Percentiles rank a stretch among this genome's conserved stretches.
These are phyloP conservation scores for Bullera alba DNA, from an alignment of 768 basidiomycete species.

Conservation along the genomic window DNA sequence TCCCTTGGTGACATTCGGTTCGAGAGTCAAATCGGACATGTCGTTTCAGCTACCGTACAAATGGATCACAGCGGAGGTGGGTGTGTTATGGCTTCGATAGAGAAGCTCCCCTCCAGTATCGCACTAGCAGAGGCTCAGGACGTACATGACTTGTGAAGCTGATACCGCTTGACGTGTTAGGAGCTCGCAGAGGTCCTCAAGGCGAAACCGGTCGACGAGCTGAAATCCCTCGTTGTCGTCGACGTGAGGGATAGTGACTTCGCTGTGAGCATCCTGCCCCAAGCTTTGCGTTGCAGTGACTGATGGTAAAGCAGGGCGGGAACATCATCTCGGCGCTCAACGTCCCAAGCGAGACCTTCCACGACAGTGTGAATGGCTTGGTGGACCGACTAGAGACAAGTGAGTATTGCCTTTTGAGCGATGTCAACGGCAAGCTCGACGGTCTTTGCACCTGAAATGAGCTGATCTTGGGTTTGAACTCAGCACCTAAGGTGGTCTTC, in stretches of 20 bases:
- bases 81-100: no score
- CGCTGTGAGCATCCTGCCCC: constrained; percentile 33
- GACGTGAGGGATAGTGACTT: constrained; percentile 45
- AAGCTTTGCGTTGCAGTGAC: not conserved
- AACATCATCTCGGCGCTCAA: constrained; percentile 43
- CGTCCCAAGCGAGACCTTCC: constrained; percentile 35
- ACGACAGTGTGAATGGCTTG: constrained; percentile 34
- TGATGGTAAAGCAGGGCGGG: constrained; percentile 26
- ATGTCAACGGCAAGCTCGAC: not conserved
- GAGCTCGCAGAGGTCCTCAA: constrained; percentile 42
- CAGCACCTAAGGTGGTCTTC: constrained; percentile 41
- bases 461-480: not conserved
- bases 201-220: constrained; percentile 12
- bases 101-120: no score
- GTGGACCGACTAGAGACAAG: constrained; percentile 35
- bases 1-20: no score
- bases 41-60: constrained; percentile 34
- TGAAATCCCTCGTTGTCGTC: constrained; percentile 31
- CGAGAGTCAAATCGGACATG: constrained; percentile 15
- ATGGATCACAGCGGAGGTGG: constrained; percentile 36
- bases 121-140: no score
- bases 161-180: constrained; percentile 5
- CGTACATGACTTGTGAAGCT: no score
- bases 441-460: not conserved
- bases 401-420: constrained; percentile 7